Conservation (phyloP, 495 filamentous ascomycete genomes). For the Evansstolkia leycettana region DNA sequence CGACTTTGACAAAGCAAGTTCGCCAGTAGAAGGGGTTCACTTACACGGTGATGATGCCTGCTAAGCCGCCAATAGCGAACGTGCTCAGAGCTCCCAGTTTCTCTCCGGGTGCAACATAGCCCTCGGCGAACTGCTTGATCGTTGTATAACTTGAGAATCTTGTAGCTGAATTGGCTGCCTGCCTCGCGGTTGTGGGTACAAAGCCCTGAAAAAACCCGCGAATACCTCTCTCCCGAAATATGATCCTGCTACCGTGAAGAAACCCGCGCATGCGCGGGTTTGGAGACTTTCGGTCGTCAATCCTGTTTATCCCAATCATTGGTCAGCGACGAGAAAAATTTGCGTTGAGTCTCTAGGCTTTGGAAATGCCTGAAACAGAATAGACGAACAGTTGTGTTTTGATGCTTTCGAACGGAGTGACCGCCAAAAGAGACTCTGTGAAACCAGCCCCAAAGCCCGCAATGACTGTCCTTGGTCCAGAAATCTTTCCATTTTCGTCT, state of each 20-base stretch:
- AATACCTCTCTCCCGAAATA: constrained; percentile 75
- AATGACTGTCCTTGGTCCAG: constrained; percentile 79
- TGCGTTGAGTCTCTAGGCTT: too few species aligned
- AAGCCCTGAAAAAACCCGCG: constrained; percentile 95
- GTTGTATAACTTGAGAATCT: constrained; percentile 85
- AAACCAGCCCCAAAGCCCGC: constrained; percentile 92
- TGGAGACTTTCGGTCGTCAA: constrained; percentile 84
- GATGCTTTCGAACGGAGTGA: constrained; percentile 96
- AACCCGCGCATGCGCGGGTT: constrained; percentile 87
- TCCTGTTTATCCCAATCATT: constrained; percentile 33
- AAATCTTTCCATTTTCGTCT: constrained; percentile 79
- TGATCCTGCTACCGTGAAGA: constrained; percentile 77
- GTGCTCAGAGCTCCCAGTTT: constrained; percentile 83
- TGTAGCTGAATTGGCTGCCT: constrained; percentile 86
- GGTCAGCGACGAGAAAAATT: background rate
- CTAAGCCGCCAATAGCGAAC: constrained; percentile 81
- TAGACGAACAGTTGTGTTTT: constrained; percentile 72
- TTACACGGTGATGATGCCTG: constrained; percentile 87
- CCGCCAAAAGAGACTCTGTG: constrained; percentile 84
- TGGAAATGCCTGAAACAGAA: too few species aligned
- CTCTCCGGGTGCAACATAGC: constrained; percentile 87
- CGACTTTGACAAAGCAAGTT: too few species aligned
- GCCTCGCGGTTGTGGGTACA: constrained; percentile 84
- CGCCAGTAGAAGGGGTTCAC: too few species aligned
- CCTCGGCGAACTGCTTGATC: constrained; percentile 80